These are phyloP conservation scores for Anisogramma anomala DNA, from an alignment of 2,329 filamentous ascomycete genomes.

Conservation along the genomic window DNA sequence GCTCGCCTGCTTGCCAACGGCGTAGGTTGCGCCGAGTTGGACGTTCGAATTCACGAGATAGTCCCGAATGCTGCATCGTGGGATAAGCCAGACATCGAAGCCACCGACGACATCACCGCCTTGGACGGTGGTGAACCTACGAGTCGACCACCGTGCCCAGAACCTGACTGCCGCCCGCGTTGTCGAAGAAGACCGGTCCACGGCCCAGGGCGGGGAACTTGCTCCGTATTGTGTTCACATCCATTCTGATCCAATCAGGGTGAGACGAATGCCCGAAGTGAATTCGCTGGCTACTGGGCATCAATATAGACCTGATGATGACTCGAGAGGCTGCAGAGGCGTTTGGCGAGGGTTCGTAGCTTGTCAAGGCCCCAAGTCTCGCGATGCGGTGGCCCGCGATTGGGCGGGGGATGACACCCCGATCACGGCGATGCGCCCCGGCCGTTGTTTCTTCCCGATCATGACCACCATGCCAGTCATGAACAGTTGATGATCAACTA, in stretches of 20 bases:
- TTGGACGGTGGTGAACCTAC: constrained; percentile 29
- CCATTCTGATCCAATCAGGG: constrained; percentile 24
- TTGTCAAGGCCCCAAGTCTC: too few species aligned
- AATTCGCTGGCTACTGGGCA: too few species aligned
- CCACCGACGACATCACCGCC: background rate
- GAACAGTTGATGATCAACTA: too few species aligned
- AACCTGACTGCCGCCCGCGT: constrained; percentile 65
- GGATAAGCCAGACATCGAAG: constrained; percentile 1
- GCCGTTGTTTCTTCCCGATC: too few species aligned
- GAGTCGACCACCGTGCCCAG: constrained; percentile 54
- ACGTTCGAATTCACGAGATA: constrained; percentile 62
- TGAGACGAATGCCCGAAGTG: background rate
- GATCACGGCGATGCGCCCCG: too few species aligned
- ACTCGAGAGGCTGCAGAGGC: background rate
- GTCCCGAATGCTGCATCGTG: constrained; percentile 41
- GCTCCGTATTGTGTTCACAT: constrained; percentile 43
- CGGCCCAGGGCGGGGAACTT: constrained; percentile 58
- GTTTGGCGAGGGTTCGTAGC: too few species aligned
- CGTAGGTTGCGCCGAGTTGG: constrained; percentile 63
- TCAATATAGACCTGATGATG: background rate
- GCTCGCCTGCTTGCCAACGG: constrained; percentile 46
- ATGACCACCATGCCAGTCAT: too few species aligned
- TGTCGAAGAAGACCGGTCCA: constrained; percentile 62
- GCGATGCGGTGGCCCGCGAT: too few species aligned
- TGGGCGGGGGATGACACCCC: too few species aligned